Evolutionary conservation across 2,329 filamentous ascomycete genomes (phyloP), one percentile per base, ranked within the genome.

Genomic region (Alternaria solani): DNA sequence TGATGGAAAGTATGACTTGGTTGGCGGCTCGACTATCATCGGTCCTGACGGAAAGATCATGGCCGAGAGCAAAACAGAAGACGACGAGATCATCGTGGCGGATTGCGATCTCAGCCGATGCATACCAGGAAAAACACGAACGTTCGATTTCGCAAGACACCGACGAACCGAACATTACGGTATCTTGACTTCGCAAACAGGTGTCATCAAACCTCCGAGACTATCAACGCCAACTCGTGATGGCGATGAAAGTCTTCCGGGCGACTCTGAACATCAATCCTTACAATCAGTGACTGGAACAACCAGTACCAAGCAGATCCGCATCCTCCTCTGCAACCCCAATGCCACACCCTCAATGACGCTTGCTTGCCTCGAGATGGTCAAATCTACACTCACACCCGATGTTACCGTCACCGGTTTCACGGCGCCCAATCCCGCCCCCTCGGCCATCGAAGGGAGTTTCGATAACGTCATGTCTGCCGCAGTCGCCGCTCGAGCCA

Each of bases 381-480:
- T 54, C 75, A 36, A 36, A 7, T 16, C 32, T 1, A 36, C 32
- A 1, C 32, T 36, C 12, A 2, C 32, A 3, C 5, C 81, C 5
- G 76, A 83, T 61, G 81, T 85, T 46, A 78, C 78, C 32, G 77
- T 86, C 1, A 77, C 79, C 11, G 82, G 81, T 23, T 86, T 86
- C 74, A 86, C 84, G 5, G 78, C 82, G 0, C 82, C 84, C 0
- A 65, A 78, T 23, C 81, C 81, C 1, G 80, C 82, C 0, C 84
- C 84, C 0, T 82, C 81, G 14, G 84, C 84, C 2, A 82, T 86
- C 30, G 84, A 87, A 73, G 80, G 81, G 39, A 75, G 78, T 55
- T 79, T 83, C 26, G 84, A 86, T 70, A 81, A 79, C 46, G 77
- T 85, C 41, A 80, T 86, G 59, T 84, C 81, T 5, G 81, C 83